Evolutionary conservation across 140 eudicot species (phyloP).

Genomic region (Oenanthe javanica): DNA sequence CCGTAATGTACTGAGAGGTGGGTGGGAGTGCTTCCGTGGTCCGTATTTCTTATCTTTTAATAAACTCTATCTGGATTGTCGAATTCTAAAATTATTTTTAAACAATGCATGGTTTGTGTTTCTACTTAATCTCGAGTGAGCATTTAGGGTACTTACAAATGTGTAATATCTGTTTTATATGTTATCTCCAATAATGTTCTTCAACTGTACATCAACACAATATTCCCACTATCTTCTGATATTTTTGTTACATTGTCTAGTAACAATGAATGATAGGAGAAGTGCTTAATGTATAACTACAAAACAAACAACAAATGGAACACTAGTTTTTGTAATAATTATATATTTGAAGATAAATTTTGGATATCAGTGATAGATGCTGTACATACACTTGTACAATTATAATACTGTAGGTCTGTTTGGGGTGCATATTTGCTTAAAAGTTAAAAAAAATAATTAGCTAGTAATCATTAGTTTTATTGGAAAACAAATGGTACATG

Average conservation of each 20-base stretch:
- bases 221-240: not conserved
- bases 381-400: not conserved
- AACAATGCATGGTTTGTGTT: too few species aligned
- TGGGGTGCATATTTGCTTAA: slow-evolving; percentile 3
- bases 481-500: slow-evolving; percentile 11
- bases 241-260: not conserved
- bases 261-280: not conserved
- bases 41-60: too few species aligned
- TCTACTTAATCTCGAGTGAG: not conserved
- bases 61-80: too few species aligned
- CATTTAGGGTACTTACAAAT: not conserved
- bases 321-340: not conserved
- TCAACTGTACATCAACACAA: not conserved
- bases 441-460: slow-evolving; percentile 19
- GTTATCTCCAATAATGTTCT: not conserved
- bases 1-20: too few species aligned
- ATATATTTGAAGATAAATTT: not conserved
- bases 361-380: not conserved
- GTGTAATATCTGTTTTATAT: not conserved
- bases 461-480: not conserved
- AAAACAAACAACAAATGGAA: not conserved
- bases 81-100: too few species aligned
- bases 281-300: not conserved
- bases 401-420: slow-evolving; percentile 8
- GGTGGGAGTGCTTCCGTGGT: too few species aligned